Evolutionary conservation across 2,329 filamentous ascomycete genomes (phyloP).

Genomic region (Neodidymelliopsis sp.): DNA sequence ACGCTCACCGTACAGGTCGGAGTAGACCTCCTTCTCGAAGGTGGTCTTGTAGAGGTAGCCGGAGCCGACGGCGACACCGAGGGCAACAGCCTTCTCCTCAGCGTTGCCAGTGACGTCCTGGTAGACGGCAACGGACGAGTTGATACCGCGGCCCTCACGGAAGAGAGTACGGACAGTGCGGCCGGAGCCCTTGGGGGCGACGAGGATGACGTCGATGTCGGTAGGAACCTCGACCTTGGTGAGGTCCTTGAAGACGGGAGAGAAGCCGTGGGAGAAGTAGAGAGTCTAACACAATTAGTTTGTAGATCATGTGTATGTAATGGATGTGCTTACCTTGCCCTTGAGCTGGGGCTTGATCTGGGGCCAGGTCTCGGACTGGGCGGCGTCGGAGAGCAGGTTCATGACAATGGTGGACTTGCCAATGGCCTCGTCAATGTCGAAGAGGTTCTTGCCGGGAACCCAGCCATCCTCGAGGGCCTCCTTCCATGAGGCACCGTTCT

Average conservation of each 20-base stretch:
- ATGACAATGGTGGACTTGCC: slow-evolving; percentile 92
- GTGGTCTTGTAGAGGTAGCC: slow-evolving; percentile 99
- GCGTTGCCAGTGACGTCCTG: slow-evolving; percentile 98
- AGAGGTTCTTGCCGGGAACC: slow-evolving; percentile 98
- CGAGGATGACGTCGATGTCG: slow-evolving; percentile 98
- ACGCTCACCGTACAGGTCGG: slow-evolving; percentile 98
- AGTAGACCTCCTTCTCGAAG: slow-evolving; percentile 99
- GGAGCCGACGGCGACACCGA: slow-evolving; percentile 95
- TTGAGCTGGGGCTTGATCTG: slow-evolving; percentile 97
- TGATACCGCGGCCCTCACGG: slow-evolving; percentile 99
- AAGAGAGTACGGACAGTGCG: slow-evolving; percentile 98
- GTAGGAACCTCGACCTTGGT: slow-evolving; percentile 97
- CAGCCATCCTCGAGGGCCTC: slow-evolving; percentile 97
- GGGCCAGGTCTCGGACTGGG: slow-evolving; percentile 99
- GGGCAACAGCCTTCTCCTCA: slow-evolving; percentile 95
- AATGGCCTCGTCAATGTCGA: slow-evolving; percentile 98
- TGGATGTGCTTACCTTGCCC: slow-evolving; percentile 78
- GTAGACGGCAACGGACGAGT: slow-evolving; percentile 98
- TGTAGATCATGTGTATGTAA: slow-evolving; percentile 23
- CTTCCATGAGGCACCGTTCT: slow-evolving; percentile 98
- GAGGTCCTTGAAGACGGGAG: slow-evolving; percentile 98
- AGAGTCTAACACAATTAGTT: slow-evolving; percentile 71
- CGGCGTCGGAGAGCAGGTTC: slow-evolving; percentile 98
- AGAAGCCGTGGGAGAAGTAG: slow-evolving; percentile 99
- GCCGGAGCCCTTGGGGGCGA: slow-evolving; percentile 98